A percentile compares a stretch with the other conserved stretches of the same genome.
Evolutionary conservation across 2,329 filamentous ascomycete species (phyloP).

Genomic region (Diaporthe vaccinii): DNA sequence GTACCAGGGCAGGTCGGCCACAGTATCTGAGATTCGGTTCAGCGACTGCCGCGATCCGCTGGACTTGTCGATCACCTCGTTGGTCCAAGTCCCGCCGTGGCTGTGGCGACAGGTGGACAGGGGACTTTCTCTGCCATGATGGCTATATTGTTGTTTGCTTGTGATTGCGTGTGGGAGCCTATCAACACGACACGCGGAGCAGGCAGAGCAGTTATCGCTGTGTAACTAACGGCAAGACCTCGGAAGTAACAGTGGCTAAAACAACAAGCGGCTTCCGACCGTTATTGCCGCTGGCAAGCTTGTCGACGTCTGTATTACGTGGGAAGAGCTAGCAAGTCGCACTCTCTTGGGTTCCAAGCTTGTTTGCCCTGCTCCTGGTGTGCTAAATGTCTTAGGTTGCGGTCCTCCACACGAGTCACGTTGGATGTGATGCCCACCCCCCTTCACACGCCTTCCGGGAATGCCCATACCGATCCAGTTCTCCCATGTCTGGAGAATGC

Average conservation of each 20-base stretch:
- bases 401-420: slow-evolving; percentile 48
- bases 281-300: slow-evolving; percentile 35
- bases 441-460: slow-evolving; percentile 42
- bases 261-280: slow-evolving; percentile 8
- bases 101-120: slow-evolving; percentile 25
- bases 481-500: neutral
- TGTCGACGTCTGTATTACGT: slow-evolving; percentile 33
- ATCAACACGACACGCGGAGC: slow-evolving; percentile 23
- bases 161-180: slow-evolving; percentile 24
- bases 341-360: slow-evolving; percentile 36
- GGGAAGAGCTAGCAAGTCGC: slow-evolving; percentile 28
- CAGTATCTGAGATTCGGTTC: slow-evolving; percentile 21
- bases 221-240: slow-evolving; percentile 19
- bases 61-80: slow-evolving; percentile 14
- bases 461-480: slow-evolving; percentile 42
- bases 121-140: slow-evolving; percentile 4
- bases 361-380: slow-evolving; percentile 45
- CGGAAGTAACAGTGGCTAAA: slow-evolving; percentile 19
- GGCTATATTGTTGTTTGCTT: slow-evolving; percentile 1
- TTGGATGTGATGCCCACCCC: slow-evolving; percentile 44
- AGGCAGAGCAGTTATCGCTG: slow-evolving; percentile 12
- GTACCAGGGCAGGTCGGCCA: neutral
- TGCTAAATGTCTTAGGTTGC: slow-evolving; percentile 51
- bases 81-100: neutral
- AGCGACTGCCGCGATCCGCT: slow-evolving; percentile 13